phyloP scores from a whole-genome alignment of 1,139 yeast species.

The Chernovozyma aurita region DNA sequence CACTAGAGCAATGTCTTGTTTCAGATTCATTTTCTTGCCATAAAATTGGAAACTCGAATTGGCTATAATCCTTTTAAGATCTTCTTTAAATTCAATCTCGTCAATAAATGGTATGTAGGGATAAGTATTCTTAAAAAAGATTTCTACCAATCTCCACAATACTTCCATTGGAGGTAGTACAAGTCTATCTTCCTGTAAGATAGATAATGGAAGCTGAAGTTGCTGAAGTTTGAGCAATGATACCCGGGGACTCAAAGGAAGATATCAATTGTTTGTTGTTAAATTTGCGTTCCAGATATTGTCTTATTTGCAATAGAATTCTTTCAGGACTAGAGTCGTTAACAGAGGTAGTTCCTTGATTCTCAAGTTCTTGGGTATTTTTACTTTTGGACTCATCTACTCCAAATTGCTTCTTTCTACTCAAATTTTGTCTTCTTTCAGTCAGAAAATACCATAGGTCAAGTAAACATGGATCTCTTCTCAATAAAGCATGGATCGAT shows the following conservation, averaged over 20 bases:
- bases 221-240: slow-evolving; percentile 1
- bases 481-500: too few relatives aligned
- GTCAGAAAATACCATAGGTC: too few relatives aligned
- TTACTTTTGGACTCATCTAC: too few relatives aligned
- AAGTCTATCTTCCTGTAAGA: slow-evolving; percentile 19
- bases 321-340: slow-evolving; percentile 9
- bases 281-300: slow-evolving; percentile 6
- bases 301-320: slow-evolving; percentile 5
- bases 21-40: too few relatives aligned
- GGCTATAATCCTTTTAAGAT: slow-evolving; percentile 8
- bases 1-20: slow-evolving; percentile 19
- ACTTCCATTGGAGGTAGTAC: slow-evolving; percentile 32
- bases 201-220: slow-evolving; percentile 9
- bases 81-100: slow-evolving; percentile 17
- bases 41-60: slow-evolving; percentile 12
- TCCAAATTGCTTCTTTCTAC: too few relatives aligned
- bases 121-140: slow-evolving; percentile 33
- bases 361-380: too few relatives aligned
- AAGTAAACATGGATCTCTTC: too few relatives aligned
- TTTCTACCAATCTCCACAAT: slow-evolving; percentile 32
- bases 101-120: slow-evolving; percentile 42
- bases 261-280: slow-evolving; percentile 4
- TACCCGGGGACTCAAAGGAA: background rate
- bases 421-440: too few relatives aligned
- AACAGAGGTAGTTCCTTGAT: too few relatives aligned